phyloP scores from a whole-genome alignment of 306 rosid species.

The Cercis canadensis region DNA sequence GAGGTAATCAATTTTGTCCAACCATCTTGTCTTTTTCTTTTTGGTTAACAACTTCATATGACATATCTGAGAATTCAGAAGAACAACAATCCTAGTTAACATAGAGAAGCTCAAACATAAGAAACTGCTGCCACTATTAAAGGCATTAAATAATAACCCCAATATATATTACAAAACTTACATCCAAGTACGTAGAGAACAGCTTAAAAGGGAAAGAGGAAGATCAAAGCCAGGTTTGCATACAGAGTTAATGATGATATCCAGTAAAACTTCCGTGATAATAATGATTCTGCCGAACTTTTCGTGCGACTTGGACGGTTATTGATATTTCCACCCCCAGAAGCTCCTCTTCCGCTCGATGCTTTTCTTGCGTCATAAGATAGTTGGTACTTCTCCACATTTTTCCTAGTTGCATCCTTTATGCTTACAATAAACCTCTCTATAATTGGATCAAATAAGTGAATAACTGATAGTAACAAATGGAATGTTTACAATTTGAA shows the following conservation, averaged over 20 bases:
- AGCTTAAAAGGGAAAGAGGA: constrained; percentile 5
- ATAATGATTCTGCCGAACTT: background rate
- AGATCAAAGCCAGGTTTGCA: constrained; percentile 22
- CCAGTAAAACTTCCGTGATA: background rate
- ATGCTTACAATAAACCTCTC: background rate
- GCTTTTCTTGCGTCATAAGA: background rate
- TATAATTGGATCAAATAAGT: background rate
- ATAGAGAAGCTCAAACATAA: too few species aligned
- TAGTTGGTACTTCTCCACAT: background rate
- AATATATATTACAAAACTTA: background rate
- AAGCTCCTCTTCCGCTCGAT: constrained; percentile 17
- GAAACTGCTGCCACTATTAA: background rate
- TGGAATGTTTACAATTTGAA: background rate
- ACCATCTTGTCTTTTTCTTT: background rate
- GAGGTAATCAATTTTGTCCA: too few species aligned
- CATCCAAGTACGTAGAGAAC: background rate
- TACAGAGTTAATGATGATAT: background rate
- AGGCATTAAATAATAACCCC: background rate
- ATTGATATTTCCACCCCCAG: constrained; percentile 13
- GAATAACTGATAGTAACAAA: background rate
- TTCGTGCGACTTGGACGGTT: background rate
- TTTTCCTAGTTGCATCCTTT: background rate
- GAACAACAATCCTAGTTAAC: background rate
- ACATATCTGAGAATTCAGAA: background rate
- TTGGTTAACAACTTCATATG: background rate